Base-by-base conservation (phyloP, 768 basidiomycete genomes). In the Tylopilus felleus region DNA sequence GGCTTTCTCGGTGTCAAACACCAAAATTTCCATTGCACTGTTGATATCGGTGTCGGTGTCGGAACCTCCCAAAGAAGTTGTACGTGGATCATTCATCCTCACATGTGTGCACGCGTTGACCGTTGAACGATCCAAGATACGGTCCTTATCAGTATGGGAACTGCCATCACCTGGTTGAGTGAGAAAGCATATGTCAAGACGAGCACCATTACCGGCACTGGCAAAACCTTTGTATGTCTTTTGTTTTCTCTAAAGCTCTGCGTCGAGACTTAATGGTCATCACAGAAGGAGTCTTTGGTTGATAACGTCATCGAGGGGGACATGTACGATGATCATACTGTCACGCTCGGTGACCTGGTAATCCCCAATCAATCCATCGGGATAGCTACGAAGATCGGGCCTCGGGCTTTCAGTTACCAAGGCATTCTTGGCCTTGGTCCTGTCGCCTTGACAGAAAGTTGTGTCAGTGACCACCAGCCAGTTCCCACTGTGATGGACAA, bases 401-500 rank as follows among this genome's bases (percentile, higher is more conserved):
- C n/a, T n/a, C n/a, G n/a, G n/a, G n/a, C 14, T 1, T 1, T 5
- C 21, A 8, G 1, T 38, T 38, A 4, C 0, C 0, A 48, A 22
- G 47, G 47, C 10, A 38, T 48, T 17, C 47, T 48, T 10, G 47
- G 47, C 8, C 4, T 48, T 7, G 47, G 35, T 1, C 47, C 47
- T 1, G 17, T 8, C 5, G n/a, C 19, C 8, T n/a, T 48, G 40
- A 75, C 74, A 1, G 1, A 36, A 0, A 68, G 60, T 43, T n/a
- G n/a, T n/a, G n/a, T n/a, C n/a, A n/a, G n/a, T n/a, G n/a, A 65
- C 60, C 5, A 47, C 65, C n/a, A 42, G 21, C 19, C 13, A 1
- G 59, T 71, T 17, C 68, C 72, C 12, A 75, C 74, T 3, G 72
- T 76, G 17, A 57, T 53, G 16, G 70, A 74, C 62, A 74, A 70